Evolutionary conservation across 768 basidiomycete species (phyloP).

Genomic region (Kwoniella bestiolae): DNA sequence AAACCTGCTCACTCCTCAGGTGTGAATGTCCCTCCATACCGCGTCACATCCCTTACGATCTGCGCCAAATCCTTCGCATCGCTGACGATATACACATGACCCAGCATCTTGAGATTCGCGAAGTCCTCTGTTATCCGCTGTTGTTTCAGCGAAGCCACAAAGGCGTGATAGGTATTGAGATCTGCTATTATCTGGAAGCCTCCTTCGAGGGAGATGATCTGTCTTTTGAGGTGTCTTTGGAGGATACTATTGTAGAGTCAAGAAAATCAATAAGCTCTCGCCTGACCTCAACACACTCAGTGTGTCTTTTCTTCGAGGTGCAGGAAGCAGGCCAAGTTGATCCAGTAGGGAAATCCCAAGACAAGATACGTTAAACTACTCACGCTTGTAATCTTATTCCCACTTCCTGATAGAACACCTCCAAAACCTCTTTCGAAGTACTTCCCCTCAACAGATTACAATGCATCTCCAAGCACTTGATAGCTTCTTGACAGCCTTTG

Average conservation of each 20-base stretch:
- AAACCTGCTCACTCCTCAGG: constrained; percentile 72
- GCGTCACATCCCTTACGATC: constrained; percentile 90
- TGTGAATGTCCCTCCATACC: constrained; percentile 92
- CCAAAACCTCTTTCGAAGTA: constrained; percentile 92
- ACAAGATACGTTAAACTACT: too few relatives aligned
- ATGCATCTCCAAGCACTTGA: constrained; percentile 85
- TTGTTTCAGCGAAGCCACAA: constrained; percentile 84
- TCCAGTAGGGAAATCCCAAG: too few relatives aligned
- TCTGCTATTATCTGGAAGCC: constrained; percentile 97
- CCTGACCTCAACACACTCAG: too few relatives aligned
- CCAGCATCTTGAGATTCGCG: constrained; percentile 92
- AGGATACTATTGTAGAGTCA: constrained; percentile 87
- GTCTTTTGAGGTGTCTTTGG: constrained; percentile 94
- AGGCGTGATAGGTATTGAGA: constrained; percentile 87
- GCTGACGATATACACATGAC: constrained; percentile 92
- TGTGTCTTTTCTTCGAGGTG: too few relatives aligned
- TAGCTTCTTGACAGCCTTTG: constrained; percentile 83
- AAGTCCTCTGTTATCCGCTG: constrained; percentile 85
- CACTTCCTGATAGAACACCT: constrained; percentile 97
- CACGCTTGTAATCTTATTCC: constrained; percentile 85
- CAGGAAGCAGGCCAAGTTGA: too few relatives aligned
- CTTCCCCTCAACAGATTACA: constrained; percentile 89
- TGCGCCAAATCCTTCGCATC: constrained; percentile 95
- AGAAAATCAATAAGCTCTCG: too few relatives aligned
- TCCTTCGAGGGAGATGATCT: constrained; percentile 91